phyloP scores from a whole-genome alignment of 805 yeast genomes.

The Myxozyma mucilagina region DNA sequence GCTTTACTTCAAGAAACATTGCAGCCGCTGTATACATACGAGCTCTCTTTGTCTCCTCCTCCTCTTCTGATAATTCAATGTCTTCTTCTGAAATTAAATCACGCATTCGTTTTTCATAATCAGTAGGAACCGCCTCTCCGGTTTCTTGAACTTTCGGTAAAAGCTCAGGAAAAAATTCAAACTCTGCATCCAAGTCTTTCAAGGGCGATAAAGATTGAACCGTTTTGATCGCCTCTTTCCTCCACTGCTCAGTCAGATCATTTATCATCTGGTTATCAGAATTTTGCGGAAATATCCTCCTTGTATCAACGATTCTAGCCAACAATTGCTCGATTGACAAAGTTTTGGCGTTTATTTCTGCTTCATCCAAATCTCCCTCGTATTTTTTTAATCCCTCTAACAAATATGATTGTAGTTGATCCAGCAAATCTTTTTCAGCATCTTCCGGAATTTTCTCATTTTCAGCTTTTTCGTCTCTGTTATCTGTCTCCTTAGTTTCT shows the following conservation, averaged over 20 bases:
- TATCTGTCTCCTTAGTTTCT: too few relatives aligned
- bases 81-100: background rate
- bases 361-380: background rate
- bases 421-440: background rate
- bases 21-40: background rate
- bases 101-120: background rate
- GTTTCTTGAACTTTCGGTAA: background rate
- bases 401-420: background rate
- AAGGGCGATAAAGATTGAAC: background rate
- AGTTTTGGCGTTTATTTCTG: background rate
- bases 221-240: background rate
- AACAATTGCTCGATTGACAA: background rate
- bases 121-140: background rate
- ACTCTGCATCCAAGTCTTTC: background rate
- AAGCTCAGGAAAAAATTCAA: background rate
- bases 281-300: background rate
- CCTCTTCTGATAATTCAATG: background rate
- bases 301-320: background rate
- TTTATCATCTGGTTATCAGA: background rate
- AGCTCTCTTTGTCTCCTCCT: background rate
- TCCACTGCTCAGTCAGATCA: background rate
- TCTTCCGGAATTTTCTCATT: background rate
- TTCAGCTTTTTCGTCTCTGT: background rate
- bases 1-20: background rate
- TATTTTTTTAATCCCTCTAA: background rate